A percentile compares a stretch with the other conserved stretches of the same genome.
These are phyloP conservation scores for Fusarium coffeatum DNA, from an alignment of 2,329 filamentous ascomycete species.

Conservation along the genomic window DNA sequence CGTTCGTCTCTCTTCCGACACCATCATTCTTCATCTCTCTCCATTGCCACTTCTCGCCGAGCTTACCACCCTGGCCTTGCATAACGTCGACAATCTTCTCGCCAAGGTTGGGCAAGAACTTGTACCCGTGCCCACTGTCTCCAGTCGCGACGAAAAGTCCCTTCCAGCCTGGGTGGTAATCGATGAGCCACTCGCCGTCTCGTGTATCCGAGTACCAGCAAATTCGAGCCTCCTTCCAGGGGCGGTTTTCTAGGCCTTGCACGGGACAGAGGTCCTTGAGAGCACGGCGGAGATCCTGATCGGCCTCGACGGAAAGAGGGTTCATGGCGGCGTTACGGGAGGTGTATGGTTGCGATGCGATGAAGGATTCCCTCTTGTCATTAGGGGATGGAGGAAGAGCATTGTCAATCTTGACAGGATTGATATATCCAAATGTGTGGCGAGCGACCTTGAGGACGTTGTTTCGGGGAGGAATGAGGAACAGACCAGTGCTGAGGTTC, in stretches of 20 bases:
- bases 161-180: slow-evolving; percentile 72
- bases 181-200: slow-evolving; percentile 76
- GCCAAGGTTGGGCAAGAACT: slow-evolving; percentile 75
- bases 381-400: slow-evolving; percentile 50
- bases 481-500: slow-evolving; percentile 77
- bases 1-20: slow-evolving; percentile 50
- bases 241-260: slow-evolving; percentile 65
- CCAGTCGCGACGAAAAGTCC: slow-evolving; percentile 71
- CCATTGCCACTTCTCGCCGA: slow-evolving; percentile 71
- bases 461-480: slow-evolving; percentile 76
- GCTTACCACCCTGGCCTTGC: slow-evolving; percentile 58
- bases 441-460: slow-evolving; percentile 75
- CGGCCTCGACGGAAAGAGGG: slow-evolving; percentile 69
- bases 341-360: slow-evolving; percentile 54
- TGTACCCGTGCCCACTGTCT: slow-evolving; percentile 74
- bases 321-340: slow-evolving; percentile 55
- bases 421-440: slow-evolving; percentile 76
- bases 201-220: slow-evolving; percentile 84
- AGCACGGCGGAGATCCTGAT: slow-evolving; percentile 69
- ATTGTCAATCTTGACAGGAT: slow-evolving; percentile 56
- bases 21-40: slow-evolving; percentile 64
- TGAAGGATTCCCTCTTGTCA: slow-evolving; percentile 46
- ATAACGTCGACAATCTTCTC: slow-evolving; percentile 70
- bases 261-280: slow-evolving; percentile 71
- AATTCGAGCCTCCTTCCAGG: slow-evolving; percentile 71